phyloP scores from a whole-genome alignment of 768 basidiomycete species.

The Strobilomyces echinocephalus region DNA sequence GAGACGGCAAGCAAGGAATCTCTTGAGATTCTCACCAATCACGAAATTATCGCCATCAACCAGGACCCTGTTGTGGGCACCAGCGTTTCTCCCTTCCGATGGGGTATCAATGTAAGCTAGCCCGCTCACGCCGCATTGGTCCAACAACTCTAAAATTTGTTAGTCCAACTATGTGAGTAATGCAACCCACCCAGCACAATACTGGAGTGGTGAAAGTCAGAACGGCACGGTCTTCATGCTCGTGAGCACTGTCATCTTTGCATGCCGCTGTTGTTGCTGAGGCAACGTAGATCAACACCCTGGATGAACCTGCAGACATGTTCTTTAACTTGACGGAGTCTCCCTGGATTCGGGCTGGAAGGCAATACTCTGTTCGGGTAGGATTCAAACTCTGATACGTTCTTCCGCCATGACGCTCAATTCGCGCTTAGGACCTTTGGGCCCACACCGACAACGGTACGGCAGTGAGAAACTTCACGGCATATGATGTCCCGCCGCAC shows the following conservation, averaged over 20 bases:
- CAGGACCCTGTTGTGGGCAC: conserved; percentile 61
- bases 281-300: conserved; percentile 49
- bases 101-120: conserved; percentile 57
- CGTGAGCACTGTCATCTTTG: conserved; percentile 30
- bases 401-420: neutral
- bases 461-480: conserved; percentile 54
- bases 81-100: conserved; percentile 61
- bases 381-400: conserved; percentile 14
- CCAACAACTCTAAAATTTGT: neutral
- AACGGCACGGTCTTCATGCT: conserved; percentile 68
- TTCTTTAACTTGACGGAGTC: conserved; percentile 63
- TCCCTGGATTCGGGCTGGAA: conserved; percentile 65
- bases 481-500: conserved; percentile 53
- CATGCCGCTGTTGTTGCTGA: neutral
- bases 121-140: neutral
- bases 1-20: conserved; percentile 46
- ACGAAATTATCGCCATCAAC: conserved; percentile 63
- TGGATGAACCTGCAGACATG: conserved; percentile 53
- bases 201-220: conserved; percentile 63
- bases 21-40: conserved; percentile 55
- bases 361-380: conserved; percentile 62
- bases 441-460: conserved; percentile 67
- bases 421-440: conserved; percentile 57
- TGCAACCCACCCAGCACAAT: conserved; percentile 57
- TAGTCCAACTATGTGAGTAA: conserved; percentile 38